Conservation (phyloP, 257 asterid species). For the Linaria vulgaris region DNA sequence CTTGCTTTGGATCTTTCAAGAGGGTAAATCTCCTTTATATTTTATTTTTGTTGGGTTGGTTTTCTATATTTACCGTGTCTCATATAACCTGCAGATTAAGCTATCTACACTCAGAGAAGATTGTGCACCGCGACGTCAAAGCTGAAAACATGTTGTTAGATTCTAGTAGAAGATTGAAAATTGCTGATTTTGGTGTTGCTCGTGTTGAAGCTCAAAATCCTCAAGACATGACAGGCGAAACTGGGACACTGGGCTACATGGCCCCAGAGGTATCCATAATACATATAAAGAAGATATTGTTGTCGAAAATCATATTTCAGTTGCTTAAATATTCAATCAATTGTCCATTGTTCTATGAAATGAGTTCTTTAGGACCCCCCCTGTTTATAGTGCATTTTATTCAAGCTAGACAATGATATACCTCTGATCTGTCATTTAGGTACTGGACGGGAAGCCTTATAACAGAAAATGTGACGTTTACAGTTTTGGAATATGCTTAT, state of each 20-base stretch:
- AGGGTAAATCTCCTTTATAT: slow-evolving; percentile 47
- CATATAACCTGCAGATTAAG: slow-evolving; percentile 52
- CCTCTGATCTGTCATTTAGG: slow-evolving; percentile 40
- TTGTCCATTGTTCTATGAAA: no score
- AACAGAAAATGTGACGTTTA: slow-evolving; percentile 94
- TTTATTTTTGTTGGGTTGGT: no score
- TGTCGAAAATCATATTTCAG: no score
- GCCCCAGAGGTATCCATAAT: slow-evolving; percentile 76
- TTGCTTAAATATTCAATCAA: no score
- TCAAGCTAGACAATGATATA: neutral
- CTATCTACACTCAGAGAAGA: slow-evolving; percentile 84
- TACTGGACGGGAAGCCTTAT: slow-evolving; percentile 91
- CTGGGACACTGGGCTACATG: slow-evolving; percentile 98
- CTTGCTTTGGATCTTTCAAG: slow-evolving; percentile 87
- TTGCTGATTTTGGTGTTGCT: slow-evolving; percentile 96
- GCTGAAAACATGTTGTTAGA: slow-evolving; percentile 94
- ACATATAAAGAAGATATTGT: no score
- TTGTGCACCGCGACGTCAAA: slow-evolving; percentile 93
- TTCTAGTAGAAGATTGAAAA: slow-evolving; percentile 53
- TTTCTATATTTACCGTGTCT: no score
- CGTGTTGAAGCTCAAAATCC: slow-evolving; percentile 98
- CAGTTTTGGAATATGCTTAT: slow-evolving; percentile 86
- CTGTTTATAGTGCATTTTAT: neutral
- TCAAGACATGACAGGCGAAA: slow-evolving; percentile 95
- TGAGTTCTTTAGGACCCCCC: no score